Conservation (phyloP, 176 grass and related monocot species). For the Tillandsia fasciculata region DNA sequence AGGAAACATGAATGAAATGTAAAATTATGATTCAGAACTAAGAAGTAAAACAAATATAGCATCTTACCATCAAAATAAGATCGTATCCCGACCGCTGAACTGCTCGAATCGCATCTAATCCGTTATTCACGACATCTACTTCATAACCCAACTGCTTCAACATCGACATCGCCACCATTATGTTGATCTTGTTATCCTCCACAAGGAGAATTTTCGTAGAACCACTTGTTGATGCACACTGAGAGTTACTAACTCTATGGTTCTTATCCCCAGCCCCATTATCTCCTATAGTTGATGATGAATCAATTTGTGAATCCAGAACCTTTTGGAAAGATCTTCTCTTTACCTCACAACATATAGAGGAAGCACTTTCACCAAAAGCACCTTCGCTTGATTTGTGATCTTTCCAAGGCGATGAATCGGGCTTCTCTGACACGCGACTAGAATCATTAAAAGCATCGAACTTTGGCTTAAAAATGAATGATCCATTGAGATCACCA, state of each 20-base stretch:
- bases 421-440: constrained; percentile 22
- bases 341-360: constrained; percentile 16
- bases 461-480: constrained; percentile 63
- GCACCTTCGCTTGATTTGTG: constrained; percentile 19
- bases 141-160: constrained; percentile 59
- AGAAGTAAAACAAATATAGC: constrained; percentile 9
- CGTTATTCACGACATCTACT: constrained; percentile 75
- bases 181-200: constrained; percentile 86
- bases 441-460: constrained; percentile 21
- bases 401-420: constrained; percentile 25
- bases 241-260: constrained; percentile 28
- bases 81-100: constrained; percentile 56
- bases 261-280: constrained; percentile 21
- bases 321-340: constrained; percentile 28
- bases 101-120: constrained; percentile 69
- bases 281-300: constrained; percentile 27
- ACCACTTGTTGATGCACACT: constrained; percentile 24
- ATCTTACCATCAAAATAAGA: constrained; percentile 83
- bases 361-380: constrained; percentile 13
- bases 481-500: constrained; percentile 58
- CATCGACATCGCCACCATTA: constrained; percentile 93
- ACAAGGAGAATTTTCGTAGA: constrained; percentile 70
- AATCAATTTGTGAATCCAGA: constrained; percentile 34
- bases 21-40: background rate
- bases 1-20: constrained; percentile 1